Conservation (phyloP, 2,329 filamentous ascomycete genomes). For the Colletotrichum nymphaeae region DNA sequence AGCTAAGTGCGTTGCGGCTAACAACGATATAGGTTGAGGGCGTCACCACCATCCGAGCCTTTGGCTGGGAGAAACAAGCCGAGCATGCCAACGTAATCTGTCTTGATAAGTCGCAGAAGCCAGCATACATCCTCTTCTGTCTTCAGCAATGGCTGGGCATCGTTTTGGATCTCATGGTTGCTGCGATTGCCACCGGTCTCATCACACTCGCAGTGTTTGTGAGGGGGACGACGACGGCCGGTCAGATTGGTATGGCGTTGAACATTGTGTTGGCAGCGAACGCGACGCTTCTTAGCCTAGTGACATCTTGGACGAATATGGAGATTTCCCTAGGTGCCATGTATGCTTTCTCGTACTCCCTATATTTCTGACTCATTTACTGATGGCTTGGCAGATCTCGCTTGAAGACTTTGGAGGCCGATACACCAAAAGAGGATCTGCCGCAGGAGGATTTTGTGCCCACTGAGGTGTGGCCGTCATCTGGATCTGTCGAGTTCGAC, state of each 20-base stretch:
- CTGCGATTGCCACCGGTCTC: constrained; percentile 57
- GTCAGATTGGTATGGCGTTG: constrained; percentile 38
- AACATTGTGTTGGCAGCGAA: constrained; percentile 41
- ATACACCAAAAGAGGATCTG: constrained; percentile 42
- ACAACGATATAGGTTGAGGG: constrained; percentile 48
- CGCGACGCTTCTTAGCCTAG: constrained; percentile 43
- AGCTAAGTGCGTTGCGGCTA: background rate
- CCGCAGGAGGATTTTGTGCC: constrained; percentile 38
- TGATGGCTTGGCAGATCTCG: constrained; percentile 30
- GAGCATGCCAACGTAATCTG: constrained; percentile 57
- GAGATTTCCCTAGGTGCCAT: constrained; percentile 44
- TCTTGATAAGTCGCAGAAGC: constrained; percentile 65
- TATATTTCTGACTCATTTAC: background rate
- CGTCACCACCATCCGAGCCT: constrained; percentile 63
- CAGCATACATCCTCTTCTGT: constrained; percentile 67
- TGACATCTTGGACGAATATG: constrained; percentile 45
- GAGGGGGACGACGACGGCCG: constrained; percentile 23
- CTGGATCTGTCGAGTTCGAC: constrained; percentile 46
- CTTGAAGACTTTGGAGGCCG: constrained; percentile 42
- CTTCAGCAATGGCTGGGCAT: constrained; percentile 69
- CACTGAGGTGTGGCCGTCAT: constrained; percentile 45
- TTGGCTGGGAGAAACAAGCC: constrained; percentile 60
- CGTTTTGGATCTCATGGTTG: constrained; percentile 61
- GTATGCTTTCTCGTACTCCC: background rate
- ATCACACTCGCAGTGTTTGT: constrained; percentile 54